Evolutionary conservation across 805 yeast genomes (phyloP).

Genomic region (Komagataella kurtzmanii): DNA sequence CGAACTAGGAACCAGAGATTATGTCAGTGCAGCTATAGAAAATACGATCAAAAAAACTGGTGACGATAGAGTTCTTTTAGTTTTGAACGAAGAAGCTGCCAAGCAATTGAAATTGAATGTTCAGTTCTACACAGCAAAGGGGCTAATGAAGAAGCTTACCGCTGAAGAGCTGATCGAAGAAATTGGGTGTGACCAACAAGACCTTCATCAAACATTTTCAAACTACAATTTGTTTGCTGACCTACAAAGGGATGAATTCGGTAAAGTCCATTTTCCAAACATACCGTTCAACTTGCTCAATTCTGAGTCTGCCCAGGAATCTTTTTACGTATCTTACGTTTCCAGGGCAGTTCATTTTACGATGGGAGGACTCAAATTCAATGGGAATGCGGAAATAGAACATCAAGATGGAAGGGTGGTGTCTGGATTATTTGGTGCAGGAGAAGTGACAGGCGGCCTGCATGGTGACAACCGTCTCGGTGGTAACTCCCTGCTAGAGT

Average conservation of each 20-base stretch:
- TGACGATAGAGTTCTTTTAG: conserved; percentile 25
- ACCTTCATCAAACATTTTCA: conserved; percentile 20
- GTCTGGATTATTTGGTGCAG: conserved; percentile 44
- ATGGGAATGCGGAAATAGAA: conserved; percentile 26
- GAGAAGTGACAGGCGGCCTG: conserved; percentile 58
- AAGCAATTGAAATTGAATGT: conserved; percentile 33
- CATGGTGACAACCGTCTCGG: conserved; percentile 53
- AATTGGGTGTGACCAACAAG: conserved; percentile 18
- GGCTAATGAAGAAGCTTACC: conserved; percentile 33
- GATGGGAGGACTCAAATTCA: conserved; percentile 54
- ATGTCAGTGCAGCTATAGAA: conserved; percentile 44
- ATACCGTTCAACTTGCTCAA: conserved; percentile 23
- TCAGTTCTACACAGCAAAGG: conserved; percentile 41
- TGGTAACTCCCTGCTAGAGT: conserved; percentile 43
- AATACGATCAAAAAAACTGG: conserved; percentile 15
- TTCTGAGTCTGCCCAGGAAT: conserved; percentile 11
- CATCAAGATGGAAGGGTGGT: conserved; percentile 17
- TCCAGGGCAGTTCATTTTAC: conserved; percentile 52
- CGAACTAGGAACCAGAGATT: conserved; percentile 29
- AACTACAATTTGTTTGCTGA: conserved; percentile 27
- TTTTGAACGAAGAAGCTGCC: conserved; percentile 34
- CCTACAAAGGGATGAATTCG: conserved; percentile 22
- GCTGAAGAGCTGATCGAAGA: conserved; percentile 30
- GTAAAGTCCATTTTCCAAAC: conserved; percentile 34
- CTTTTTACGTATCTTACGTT: conserved; percentile 36